Conservation (phyloP, 331 rosid genomes). For the Quercus phellos region DNA sequence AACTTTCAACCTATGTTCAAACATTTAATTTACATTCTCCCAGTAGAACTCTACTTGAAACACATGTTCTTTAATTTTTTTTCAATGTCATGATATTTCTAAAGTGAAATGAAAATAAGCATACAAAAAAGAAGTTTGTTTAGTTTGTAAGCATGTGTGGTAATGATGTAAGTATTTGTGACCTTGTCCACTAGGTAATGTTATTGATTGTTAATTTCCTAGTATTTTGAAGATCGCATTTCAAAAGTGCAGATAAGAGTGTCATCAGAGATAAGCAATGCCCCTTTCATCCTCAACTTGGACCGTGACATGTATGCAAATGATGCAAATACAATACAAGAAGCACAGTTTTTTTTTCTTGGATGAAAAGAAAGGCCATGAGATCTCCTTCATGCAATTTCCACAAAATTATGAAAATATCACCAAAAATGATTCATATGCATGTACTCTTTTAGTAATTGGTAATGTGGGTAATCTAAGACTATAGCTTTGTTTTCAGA, state of each 20-base stretch:
- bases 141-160: too few species aligned
- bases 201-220: background rate
- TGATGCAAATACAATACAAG: too few species aligned
- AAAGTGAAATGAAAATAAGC: too few species aligned
- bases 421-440: conserved; percentile 45
- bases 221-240: background rate
- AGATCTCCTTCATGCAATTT: background rate
- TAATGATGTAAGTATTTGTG: too few species aligned
- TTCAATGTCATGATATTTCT: background rate
- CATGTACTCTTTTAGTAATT: background rate
- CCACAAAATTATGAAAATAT: conserved; percentile 47
- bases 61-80: background rate
- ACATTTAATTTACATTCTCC: background rate
- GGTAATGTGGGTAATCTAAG: conserved; percentile 18
- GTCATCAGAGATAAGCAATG: conserved; percentile 64
- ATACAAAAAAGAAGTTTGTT: too few species aligned
- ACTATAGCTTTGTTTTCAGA: background rate
- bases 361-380: too few species aligned
- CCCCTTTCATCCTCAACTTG: conserved; percentile 54
- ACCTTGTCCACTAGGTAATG: too few species aligned
- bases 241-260: conserved; percentile 48
- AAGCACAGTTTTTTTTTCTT: too few species aligned
- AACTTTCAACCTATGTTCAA: background rate
- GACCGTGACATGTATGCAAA: too few species aligned
- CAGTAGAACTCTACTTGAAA: background rate